A percentile compares a stretch with the other conserved stretches of the same genome.
Evolutionary conservation across 257 asterid species (phyloP).

Genomic region (Prunella vulgaris): DNA sequence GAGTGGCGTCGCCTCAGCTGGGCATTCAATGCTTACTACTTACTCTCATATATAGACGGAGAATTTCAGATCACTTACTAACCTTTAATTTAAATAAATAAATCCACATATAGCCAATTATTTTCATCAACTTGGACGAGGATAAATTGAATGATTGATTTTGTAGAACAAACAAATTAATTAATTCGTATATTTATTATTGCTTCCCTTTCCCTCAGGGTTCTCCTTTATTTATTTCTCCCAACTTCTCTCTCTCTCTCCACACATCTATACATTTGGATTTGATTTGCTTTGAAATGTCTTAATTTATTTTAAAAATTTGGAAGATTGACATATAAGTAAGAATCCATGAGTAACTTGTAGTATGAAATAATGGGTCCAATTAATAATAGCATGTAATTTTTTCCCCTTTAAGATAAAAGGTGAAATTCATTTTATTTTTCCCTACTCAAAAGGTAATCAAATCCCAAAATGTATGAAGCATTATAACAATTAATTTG

Average conservation of each 20-base stretch:
- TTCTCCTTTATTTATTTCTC: conserved; percentile 13
- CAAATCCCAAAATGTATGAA: too few relatives aligned
- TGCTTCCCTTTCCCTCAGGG: conserved; percentile 40
- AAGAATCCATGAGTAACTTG: too few relatives aligned
- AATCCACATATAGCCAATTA: conserved; percentile 22
- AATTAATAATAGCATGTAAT: too few relatives aligned
- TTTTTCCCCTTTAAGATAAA: too few relatives aligned
- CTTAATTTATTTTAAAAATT: too few relatives aligned
- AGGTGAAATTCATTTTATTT: too few relatives aligned
- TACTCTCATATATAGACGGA: conserved; percentile 15
- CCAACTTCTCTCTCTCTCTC: not conserved
- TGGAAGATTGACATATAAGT: too few relatives aligned
- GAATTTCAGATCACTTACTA: conserved; percentile 1
- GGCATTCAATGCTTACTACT: conserved; percentile 43
- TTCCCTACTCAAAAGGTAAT: too few relatives aligned
- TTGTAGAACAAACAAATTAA: conserved; percentile 1
- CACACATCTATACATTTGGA: not conserved
- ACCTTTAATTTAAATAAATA: too few relatives aligned
- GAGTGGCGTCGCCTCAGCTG: conserved; percentile 44
- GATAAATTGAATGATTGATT: conserved; percentile 45
- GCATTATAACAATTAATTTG: too few relatives aligned
- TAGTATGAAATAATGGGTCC: too few relatives aligned
- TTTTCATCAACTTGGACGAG: conserved; percentile 40
- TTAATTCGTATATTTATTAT: conserved; percentile 42
- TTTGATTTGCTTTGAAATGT: too few relatives aligned